Evolutionary conservation across 306 rosid species (phyloP).

Genomic region (Lupinus albus): DNA sequence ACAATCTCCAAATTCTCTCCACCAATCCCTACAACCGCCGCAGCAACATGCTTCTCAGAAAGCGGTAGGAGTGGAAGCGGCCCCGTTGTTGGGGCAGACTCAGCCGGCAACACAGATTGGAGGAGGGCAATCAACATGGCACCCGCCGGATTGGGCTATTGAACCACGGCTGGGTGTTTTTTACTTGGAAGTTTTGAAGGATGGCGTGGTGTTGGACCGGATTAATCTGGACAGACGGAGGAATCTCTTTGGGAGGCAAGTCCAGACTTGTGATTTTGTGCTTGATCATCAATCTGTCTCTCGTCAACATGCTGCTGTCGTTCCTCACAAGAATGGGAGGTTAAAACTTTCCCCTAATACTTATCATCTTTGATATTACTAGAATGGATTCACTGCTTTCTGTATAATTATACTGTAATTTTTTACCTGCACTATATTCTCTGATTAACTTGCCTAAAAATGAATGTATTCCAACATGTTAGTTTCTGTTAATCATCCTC

Average conservation of each 20-base stretch:
- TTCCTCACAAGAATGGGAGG: conserved; percentile 99
- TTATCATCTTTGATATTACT: conserved; percentile 17
- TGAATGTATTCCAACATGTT: background rate
- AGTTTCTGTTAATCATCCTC: background rate
- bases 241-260: conserved; percentile 83
- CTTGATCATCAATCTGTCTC: conserved; percentile 98
- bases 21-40: conserved; percentile 43
- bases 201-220: conserved; percentile 75
- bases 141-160: conserved; percentile 96
- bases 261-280: conserved; percentile 79
- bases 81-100: conserved; percentile 65
- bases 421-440: conserved; percentile 8
- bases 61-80: conserved; percentile 57
- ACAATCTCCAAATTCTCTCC: conserved; percentile 40
- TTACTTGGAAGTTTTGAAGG: conserved; percentile 85
- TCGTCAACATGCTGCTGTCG: conserved; percentile 93
- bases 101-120: conserved; percentile 77
- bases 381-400: conserved; percentile 14
- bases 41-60: conserved; percentile 52
- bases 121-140: conserved; percentile 90
- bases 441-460: conserved; percentile 10
- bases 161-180: conserved; percentile 90
- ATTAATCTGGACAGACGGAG: conserved; percentile 74
- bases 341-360: conserved; percentile 36
- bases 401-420: background rate